Base-by-base conservation (phyloP, 306 rosid genomes). In the Pterocarpus santalinus region DNA sequence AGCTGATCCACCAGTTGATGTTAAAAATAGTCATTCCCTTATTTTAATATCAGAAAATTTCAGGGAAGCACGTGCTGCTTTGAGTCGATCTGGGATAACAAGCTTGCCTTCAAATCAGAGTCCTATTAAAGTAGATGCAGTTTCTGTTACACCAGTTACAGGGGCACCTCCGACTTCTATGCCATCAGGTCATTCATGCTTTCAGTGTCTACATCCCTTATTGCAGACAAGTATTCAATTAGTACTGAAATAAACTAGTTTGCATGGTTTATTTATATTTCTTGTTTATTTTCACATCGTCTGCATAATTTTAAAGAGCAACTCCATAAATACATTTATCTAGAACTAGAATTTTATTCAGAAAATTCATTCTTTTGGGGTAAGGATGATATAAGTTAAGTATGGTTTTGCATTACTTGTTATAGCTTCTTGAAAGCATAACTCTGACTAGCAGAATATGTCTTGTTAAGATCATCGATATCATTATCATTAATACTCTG, bases 11-110 rank as follows among this genome's bases (percentile, higher is more conserved):
- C 88, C 94, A n/a, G 64, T 87, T 41, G 99, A 93, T 75, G 89
- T 73, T 15, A 92, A 96, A 83, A 84, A 76, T 17, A 77, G 89
- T 47, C 87, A 88, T 78, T 90, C 83, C 87, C 92, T 96, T 84
- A 76, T 96, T 86, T 88, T 96, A 68, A 80, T 96, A 78, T 91
- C 99, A 28, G 99, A 96, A 82, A 86, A 81, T 85, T 93, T 96
- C 85, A 82, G 90, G 90, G 99, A 96, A 82, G 98, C 94, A 68
- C 84, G 91, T 56, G 81, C 87, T 83, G 93, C 91, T 80, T 85
- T 93, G 82, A 92, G 88, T 89, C 93, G 87, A 65, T 87, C 94
- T 52, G 99, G 99, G 88, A 87, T 87, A 56, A 77, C 96, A 53
- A 89, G 72, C 80, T 80, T 90, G 80, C 86, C 96, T 55, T 69